Evolutionary conservation across 768 basidiomycete species (phyloP), one percentile per base, ranked within the genome.

Genomic region (Collybia nuda): DNA sequence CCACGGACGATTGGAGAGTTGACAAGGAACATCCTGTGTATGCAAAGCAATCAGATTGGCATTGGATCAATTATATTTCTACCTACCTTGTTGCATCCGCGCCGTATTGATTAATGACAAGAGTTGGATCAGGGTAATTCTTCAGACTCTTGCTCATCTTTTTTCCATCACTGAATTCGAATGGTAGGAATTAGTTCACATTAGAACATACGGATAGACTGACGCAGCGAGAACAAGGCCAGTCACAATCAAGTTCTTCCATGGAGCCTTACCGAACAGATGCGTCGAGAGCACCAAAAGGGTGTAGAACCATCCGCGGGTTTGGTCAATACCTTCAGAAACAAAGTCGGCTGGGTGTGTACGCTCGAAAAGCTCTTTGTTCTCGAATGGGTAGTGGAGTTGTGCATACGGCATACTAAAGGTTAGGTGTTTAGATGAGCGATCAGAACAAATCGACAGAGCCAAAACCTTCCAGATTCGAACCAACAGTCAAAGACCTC

Each of bases 401-500:
- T 98, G 96, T 2, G 95, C 96, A 64, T 94, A 99, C 3, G 97
- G 97, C 97, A 99, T 99, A 64, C 96, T 98, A 47, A 8, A 59
- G 6, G 44, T 14, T 19, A n/a, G 41, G 15, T n/a, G 21, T 36
- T 44, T 9, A 54, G 21, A 22, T 43, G 3, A 36, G 37, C 22
- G 3, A 38, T 29, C 12, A n/a, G 22, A 35, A 14, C 28, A 7
- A 26, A 35, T 42, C 32, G 40, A 22, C 21, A 32, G 49, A 15
- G 42, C 29, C 59, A 81, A 54, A 56, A 93, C 93, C 90, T 93
- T 73, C 97, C 97, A 3, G 96, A 98, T 72, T 99, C 97, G 64
- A 99, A 99, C 97, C 97, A 99, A 63, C 97, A 99, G 65, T 99
- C 97, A 64, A 99, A 98, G 32, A 99, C 93, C 67, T 98, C 97